Evolutionary conservation across 139 green algal species (phyloP).

Genomic region (Volvox africanus): DNA sequence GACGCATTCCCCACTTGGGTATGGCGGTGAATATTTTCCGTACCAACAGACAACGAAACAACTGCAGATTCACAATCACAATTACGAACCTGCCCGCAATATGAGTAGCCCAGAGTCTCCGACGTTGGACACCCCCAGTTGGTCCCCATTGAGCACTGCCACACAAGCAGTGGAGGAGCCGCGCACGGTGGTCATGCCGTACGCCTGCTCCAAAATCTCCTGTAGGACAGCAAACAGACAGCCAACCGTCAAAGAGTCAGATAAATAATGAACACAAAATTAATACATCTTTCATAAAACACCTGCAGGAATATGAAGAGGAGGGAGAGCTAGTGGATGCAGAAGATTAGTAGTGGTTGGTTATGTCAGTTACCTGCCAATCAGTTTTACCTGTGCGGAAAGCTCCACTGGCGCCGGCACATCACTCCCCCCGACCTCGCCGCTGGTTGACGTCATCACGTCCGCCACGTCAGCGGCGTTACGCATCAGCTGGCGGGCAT

Average conservation of each 20-base stretch:
- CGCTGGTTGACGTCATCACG: neutral
- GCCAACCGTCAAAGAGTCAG: no score
- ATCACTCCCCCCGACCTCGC: neutral
- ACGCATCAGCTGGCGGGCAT: conserved; percentile 86
- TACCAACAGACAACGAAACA: no score
- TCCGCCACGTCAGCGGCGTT: conserved; percentile 68
- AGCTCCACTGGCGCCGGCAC: neutral
- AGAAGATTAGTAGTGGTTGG: no score
- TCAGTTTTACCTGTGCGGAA: conserved; percentile 19
- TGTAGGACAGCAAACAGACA: conserved; percentile 40
- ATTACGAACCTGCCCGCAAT: conserved; percentile 51
- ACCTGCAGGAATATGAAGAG: no score
- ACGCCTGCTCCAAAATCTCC: conserved; percentile 70
- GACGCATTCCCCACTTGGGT: no score
- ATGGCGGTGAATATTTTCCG: no score
- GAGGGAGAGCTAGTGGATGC: no score
- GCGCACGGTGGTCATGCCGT: conserved; percentile 62
- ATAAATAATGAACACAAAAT: no score
- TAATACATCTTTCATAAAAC: no score
- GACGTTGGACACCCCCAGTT: conserved; percentile 86
- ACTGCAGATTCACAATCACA: no score
- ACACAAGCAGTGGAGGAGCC: conserved; percentile 90
- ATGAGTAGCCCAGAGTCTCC: conserved; percentile 86
- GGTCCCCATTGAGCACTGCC: conserved; percentile 76
- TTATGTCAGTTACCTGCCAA: no score